A percentile compares a stretch with the other conserved stretches of the same genome.
These are phyloP conservation scores for Chlorella sp. DNA, from an alignment of 139 green algal species.

Conservation along the genomic window DNA sequence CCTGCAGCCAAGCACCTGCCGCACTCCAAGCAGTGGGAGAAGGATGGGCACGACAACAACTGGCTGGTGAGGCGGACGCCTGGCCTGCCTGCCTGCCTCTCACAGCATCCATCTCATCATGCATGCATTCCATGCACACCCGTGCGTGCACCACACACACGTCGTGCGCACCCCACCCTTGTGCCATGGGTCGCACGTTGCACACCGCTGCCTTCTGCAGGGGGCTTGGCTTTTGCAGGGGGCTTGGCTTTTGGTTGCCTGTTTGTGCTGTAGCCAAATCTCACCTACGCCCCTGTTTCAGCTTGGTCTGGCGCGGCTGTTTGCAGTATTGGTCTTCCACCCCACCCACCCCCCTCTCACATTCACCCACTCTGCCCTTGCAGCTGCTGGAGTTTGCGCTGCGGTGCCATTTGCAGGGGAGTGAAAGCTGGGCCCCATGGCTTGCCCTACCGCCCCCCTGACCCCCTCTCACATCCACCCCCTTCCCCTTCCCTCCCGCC, in stretches of 20 bases:
- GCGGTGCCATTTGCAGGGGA: no score
- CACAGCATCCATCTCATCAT: not conserved
- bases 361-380: no score
- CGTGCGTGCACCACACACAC: no score
- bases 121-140: no score
- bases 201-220: not conserved
- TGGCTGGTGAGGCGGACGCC: constrained; percentile 40
- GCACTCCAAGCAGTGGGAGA: constrained; percentile 22
- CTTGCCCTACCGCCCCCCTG: not conserved
- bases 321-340: no score
- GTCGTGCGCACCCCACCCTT: no score
- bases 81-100: not conserved
- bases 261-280: not conserved
- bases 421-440: no score
- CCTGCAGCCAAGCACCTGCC: constrained; percentile 13
- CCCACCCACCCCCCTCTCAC: no score
- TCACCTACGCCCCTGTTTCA: not conserved
- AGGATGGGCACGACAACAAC: constrained; percentile 69
- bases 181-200: not conserved
- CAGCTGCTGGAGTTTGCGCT: no score
- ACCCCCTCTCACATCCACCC: not conserved
- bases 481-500: not conserved
- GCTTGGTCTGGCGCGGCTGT: no score
- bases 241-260: no score
- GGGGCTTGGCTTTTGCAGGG: not conserved